phyloP scores from a whole-genome alignment of 2,329 filamentous ascomycete species.

The Microdochium nivale region DNA sequence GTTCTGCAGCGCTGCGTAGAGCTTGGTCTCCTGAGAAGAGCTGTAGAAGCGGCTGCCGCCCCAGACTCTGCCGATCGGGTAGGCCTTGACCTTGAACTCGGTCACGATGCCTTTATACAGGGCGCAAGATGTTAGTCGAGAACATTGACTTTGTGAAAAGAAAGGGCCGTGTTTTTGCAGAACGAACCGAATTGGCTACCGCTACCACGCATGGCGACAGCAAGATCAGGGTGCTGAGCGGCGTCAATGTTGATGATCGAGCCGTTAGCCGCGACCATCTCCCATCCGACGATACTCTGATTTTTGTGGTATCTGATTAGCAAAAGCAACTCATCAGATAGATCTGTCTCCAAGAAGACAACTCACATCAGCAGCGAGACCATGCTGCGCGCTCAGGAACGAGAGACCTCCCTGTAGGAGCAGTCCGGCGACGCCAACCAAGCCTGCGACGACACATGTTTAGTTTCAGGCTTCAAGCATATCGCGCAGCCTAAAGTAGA shows the following conservation, averaged over 20 bases:
- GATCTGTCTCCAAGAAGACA: background rate
- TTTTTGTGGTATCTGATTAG: background rate
- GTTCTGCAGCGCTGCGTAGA: constrained; percentile 23
- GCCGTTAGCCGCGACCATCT: constrained; percentile 15
- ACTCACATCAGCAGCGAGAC: constrained; percentile 17
- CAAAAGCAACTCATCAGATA: background rate
- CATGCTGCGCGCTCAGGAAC: constrained; percentile 18
- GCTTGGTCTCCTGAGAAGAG: constrained; percentile 12
- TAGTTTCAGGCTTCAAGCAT: background rate
- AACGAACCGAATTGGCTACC: constrained; percentile 18
- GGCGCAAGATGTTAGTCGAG: constrained; percentile 1
- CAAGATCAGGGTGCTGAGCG: constrained; percentile 12
- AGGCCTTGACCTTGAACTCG: constrained; percentile 19
- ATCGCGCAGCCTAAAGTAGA: no score
- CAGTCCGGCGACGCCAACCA: constrained; percentile 18
- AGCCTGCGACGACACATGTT: constrained; percentile 5
- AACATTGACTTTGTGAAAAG: background rate
- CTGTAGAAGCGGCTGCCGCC: constrained; percentile 26
- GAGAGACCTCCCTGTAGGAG: constrained; percentile 19
- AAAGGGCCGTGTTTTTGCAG: background rate
- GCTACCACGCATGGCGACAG: constrained; percentile 17
- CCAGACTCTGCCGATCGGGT: constrained; percentile 25
- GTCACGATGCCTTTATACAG: constrained; percentile 21
- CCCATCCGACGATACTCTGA: constrained; percentile 15
- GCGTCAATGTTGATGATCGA: constrained; percentile 16